Evolutionary conservation across 106 monocot species (phyloP).

Genomic region (Triglochin maritima): DNA sequence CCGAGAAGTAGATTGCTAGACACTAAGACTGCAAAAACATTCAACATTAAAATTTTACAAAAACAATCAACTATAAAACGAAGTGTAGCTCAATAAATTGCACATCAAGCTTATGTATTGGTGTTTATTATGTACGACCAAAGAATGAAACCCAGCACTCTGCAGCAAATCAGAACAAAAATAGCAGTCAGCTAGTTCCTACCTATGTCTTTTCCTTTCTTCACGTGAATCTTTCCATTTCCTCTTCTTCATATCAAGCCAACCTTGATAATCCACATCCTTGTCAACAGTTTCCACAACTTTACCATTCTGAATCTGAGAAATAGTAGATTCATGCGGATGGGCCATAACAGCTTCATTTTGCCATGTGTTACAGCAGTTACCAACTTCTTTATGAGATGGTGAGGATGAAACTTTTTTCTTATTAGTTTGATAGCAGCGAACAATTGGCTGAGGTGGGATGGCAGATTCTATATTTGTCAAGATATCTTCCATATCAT

Average conservation of each 20-base stretch:
- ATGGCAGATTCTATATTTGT: constrained; percentile 12
- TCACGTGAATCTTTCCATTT: constrained; percentile 79
- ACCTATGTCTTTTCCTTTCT: constrained; percentile 66
- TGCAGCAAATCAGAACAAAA: not conserved
- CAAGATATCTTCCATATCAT: constrained; percentile 64
- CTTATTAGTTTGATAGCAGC: constrained; percentile 3
- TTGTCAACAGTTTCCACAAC: constrained; percentile 35
- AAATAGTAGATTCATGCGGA: constrained; percentile 11
- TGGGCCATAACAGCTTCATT: constrained; percentile 1
- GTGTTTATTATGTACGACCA: not conserved
- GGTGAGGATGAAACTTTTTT: too few species aligned
- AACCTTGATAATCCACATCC: constrained; percentile 76
- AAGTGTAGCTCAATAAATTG: too few species aligned
- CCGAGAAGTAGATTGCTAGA: too few species aligned
- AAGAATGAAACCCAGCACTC: not conserved
- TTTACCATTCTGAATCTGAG: constrained; percentile 22
- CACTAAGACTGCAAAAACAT: too few species aligned
- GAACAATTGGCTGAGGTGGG: constrained; percentile 23
- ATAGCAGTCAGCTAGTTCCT: not conserved
- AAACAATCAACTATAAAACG: too few species aligned
- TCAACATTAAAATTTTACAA: too few species aligned
- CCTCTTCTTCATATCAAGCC: constrained; percentile 89
- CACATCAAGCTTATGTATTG: not conserved
- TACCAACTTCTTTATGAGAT: not conserved
- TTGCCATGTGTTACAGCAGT: constrained; percentile 8